Evolutionary conservation across 2,329 filamentous ascomycete species (phyloP).

Genomic region (Colletotrichum camelliae): DNA sequence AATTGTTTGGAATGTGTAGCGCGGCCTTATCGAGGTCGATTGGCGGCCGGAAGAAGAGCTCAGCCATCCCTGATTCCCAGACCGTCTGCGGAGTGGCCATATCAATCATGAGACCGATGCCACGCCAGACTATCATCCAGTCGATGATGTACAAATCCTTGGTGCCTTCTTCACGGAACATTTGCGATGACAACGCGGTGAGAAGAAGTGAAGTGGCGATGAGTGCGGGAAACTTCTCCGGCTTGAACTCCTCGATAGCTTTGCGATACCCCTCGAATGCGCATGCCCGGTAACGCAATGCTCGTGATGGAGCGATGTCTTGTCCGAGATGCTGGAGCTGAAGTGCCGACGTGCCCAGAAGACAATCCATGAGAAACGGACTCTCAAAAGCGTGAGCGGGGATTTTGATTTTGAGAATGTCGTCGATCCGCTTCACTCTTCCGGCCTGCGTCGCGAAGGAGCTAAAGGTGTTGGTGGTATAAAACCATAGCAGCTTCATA

Average conservation of each 20-base stretch:
- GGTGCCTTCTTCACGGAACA: conserved; percentile 52
- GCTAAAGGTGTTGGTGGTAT: conserved; percentile 49
- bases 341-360: conserved; percentile 57
- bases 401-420: conserved; percentile 51
- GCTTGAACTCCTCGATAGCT: conserved; percentile 53
- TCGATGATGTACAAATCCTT: conserved; percentile 56
- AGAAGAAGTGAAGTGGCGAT: conserved; percentile 57
- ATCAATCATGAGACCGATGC: conserved; percentile 55
- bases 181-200: conserved; percentile 54
- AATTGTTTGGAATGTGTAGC: conserved; percentile 48
- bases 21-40: conserved; percentile 50
- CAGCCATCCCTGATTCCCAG: conserved; percentile 47
- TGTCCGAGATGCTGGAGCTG: conserved; percentile 50
- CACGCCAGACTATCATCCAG: conserved; percentile 62
- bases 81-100: conserved; percentile 36
- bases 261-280: conserved; percentile 56
- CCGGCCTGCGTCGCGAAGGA: conserved; percentile 50
- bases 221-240: conserved; percentile 53
- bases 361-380: conserved; percentile 60
- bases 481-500: conserved; percentile 63
- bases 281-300: conserved; percentile 50
- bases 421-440: conserved; percentile 38
- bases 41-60: conserved; percentile 54
- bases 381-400: conserved; percentile 55
- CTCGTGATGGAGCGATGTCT: conserved; percentile 41